Conservation (phyloP, 2,329 filamentous ascomycete genomes). For the Ophiosphaerella korrae region DNA sequence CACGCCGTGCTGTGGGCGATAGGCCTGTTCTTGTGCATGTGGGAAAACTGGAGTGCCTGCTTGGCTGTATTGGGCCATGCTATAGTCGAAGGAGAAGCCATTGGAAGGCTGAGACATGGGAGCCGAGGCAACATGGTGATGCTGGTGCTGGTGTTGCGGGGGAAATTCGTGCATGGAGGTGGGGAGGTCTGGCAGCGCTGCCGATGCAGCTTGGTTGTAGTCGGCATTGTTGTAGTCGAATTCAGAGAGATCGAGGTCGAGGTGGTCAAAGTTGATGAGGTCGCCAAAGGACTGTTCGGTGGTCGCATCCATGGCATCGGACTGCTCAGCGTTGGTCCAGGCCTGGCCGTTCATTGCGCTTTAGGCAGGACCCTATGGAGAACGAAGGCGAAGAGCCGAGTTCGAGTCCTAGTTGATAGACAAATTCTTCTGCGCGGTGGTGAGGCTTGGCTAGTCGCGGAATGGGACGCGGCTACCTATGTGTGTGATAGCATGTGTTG, state of each 20-base stretch:
- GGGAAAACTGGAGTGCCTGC: conserved; percentile 46
- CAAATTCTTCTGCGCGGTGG: conserved; percentile 4
- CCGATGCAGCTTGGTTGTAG: conserved; percentile 27
- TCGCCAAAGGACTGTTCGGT: conserved; percentile 50
- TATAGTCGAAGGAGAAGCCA: conserved; percentile 42
- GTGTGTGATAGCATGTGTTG: background rate
- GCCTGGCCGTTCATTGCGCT: conserved; percentile 42
- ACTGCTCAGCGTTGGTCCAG: conserved; percentile 49
- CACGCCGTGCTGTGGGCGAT: conserved; percentile 64
- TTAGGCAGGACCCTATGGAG: conserved; percentile 17
- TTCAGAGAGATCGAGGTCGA: conserved; percentile 46
- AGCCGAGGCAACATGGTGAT: conserved; percentile 27
- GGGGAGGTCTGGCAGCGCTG: conserved; percentile 39
- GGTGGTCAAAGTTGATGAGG: conserved; percentile 48
- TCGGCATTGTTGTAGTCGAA: conserved; percentile 37
- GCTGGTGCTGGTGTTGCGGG: conserved; percentile 29
- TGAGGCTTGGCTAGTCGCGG: conserved; percentile 10
- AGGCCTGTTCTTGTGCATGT: conserved; percentile 50
- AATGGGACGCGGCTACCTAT: conserved; percentile 1
- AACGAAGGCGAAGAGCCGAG: conserved; percentile 6
- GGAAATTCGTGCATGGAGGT: conserved; percentile 40
- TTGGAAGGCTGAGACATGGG: conserved; percentile 22
- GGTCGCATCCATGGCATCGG: conserved; percentile 49
- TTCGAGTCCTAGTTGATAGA: conserved; percentile 4
- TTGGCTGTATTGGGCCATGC: conserved; percentile 37